Evolutionary conservation across 352 stramenopile genomes (phyloP), one percentile per base, ranked within the genome.

Genomic region (Phytophthora nicotianae): DNA sequence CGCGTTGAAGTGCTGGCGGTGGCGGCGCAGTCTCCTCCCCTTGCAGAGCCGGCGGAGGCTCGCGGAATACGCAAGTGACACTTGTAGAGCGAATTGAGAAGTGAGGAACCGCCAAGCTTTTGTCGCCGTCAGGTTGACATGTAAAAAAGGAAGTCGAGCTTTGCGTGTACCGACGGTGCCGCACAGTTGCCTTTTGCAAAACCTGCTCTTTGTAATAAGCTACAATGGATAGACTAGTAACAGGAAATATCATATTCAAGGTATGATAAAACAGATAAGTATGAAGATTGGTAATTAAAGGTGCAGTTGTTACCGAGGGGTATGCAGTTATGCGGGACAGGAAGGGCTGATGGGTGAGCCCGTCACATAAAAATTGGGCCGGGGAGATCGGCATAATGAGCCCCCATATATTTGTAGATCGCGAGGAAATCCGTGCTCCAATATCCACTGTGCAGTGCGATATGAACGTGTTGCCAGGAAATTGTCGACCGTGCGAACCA

Each of bases 351-450:
- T 54, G 50, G 56, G 64, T 67, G 50, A 70, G 62, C 62, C 43
- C 57, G 57, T 67, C 62, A 50, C 62, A 71, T 67, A 71, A 64
- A 71, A 47, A 43, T 55, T 57, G 52, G 58, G 29, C 38, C 47
- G 16, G 19, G 23, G 21, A 49, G 38, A 43, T 45, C 21, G n/a
- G n/a, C n/a, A n/a, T n/a, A n/a, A n/a, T n/a, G n/a, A n/a, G n/a
- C n/a, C n/a, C n/a, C n/a, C n/a, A n/a, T n/a, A n/a, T n/a, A 13
- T 29, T 29, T 29, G 8, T 33, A 33, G 5, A 33, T 33, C 27
- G 27, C 5, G 27, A 19, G 26, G 46, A 52, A 52, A 41, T 41
- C 17, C 46, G 7, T 4, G 27, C 17, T 4, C 27, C 32, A 55
- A 46, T 46, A 55, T 55, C 49, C 49, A 55, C 19, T 26, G 11